A percentile compares a stretch with the other conserved stretches of the same genome.
Evolutionary conservation across 495 filamentous ascomycete species (phyloP).

Genomic region (Astrocystis sublimbata): DNA sequence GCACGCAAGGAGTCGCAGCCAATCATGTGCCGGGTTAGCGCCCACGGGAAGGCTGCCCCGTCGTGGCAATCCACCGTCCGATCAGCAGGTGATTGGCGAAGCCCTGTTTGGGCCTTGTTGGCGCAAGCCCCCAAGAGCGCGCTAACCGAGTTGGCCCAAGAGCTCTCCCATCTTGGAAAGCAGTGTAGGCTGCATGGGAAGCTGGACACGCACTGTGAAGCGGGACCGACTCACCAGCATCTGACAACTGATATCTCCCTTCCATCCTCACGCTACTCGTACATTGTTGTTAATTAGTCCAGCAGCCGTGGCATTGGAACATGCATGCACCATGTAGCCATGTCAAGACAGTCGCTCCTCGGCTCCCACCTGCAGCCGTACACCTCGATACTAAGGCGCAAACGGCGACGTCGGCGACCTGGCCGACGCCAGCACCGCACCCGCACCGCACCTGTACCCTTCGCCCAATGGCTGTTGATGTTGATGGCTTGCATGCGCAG

Average conservation of each 20-base stretch:
- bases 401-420: conserved; percentile 19
- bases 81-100: conserved; percentile 12
- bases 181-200: neutral
- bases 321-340: conserved; percentile 13
- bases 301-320: conserved; percentile 5
- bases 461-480: conserved; percentile 4
- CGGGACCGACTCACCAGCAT: conserved; percentile 3
- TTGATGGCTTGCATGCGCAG: conserved; percentile 13
- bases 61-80: conserved; percentile 10
- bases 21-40: conserved; percentile 7
- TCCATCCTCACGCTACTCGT: neutral
- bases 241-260: conserved; percentile 2
- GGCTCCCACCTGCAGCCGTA: neutral
- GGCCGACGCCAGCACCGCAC: conserved; percentile 7
- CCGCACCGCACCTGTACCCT: neutral
- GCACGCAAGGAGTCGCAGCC: neutral
- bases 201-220: too few species aligned
- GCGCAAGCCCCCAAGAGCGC: neutral
- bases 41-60: conserved; percentile 18
- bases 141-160: neutral
- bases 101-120: neutral
- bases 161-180: neutral
- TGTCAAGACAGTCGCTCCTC: conserved; percentile 9
- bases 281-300: conserved; percentile 1
- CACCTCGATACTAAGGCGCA: neutral